Evolutionary conservation across 331 rosid genomes (phyloP), one percentile per base, ranked within the genome.

Genomic region (Acacia concinna): DNA sequence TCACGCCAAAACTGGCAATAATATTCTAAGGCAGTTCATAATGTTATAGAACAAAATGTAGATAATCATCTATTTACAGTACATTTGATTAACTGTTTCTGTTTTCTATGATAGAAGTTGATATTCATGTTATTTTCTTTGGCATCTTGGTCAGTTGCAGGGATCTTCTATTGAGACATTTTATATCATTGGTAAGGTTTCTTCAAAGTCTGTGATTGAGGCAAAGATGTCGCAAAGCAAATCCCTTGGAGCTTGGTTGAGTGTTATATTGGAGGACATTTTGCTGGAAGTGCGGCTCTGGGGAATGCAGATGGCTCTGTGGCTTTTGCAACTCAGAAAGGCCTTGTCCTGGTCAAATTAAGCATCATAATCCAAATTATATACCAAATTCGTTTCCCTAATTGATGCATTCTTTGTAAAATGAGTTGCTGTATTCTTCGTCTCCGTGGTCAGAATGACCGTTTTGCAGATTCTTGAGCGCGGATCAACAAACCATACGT

Each of bases 101-200:
- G 59, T 44, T 71, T 70, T 44, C 67, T 64, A 21, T 79, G 54
- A 75, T 37, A 2, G 37, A 9, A 49, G 2, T 12, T 27, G 37
- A 60, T 43, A 44, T 35, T 82, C 76, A 79, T 30, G 28, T 12
- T 17, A 46, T 63, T 52, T 37, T 34, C 23, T 17, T 28, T 75
- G 74, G 70, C 30, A 68, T 86, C 76, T 69, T 81, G 35, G 38
- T 82, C 98, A 96, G 98, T 74, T 88, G 83, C 97, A 90, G 84
- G 96, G 90, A 82, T 94, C 99, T 59, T 93, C 96, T 67, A 83
- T 93, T 15, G 97, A 89, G 83, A 89, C 98, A 72, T 96, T 89
- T 92, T 82, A 79, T 56, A 88, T 96, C 81, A 83, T 96, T 41
- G 99, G 99, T 72, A 91, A 85, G 85, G 89, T 96, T 71, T 93